A percentile compares a stretch with the other conserved stretches of the same genome.
phyloP scores from a whole-genome alignment of 495 filamentous ascomycete species.

The Penicillium robsamsonii region DNA sequence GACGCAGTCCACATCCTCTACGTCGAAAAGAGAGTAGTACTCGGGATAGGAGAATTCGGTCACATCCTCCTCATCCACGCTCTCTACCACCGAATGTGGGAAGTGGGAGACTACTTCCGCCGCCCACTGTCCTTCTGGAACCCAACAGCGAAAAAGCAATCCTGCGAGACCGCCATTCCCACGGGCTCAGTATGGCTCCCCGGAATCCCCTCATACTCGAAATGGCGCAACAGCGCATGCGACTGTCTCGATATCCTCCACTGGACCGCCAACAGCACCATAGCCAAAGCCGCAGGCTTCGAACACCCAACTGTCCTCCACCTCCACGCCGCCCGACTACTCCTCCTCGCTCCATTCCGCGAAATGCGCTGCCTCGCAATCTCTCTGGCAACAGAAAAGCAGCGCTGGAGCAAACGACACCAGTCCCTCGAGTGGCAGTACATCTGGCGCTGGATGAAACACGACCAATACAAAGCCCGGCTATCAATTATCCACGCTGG shows the following conservation, averaged over 20 bases:
- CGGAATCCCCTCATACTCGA: constrained; percentile 47
- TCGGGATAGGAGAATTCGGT: constrained; percentile 46
- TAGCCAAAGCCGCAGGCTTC: constrained; percentile 44
- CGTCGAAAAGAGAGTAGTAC: constrained; percentile 48
- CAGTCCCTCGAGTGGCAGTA: constrained; percentile 42
- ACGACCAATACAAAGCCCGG: constrained; percentile 55
- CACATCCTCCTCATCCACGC: constrained; percentile 50
- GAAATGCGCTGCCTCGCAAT: constrained; percentile 40
- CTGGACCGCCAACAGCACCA: constrained; percentile 50
- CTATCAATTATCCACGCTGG: constrained; percentile 56
- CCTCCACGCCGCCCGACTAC: constrained; percentile 49
- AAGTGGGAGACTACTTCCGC: constrained; percentile 48
- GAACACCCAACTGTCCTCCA: constrained; percentile 53
- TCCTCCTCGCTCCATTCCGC: constrained; percentile 39
- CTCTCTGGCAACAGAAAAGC: constrained; percentile 30
- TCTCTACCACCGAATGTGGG: constrained; percentile 51
- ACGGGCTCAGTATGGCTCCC: constrained; percentile 50
- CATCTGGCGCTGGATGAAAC: constrained; percentile 48
- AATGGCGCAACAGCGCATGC: constrained; percentile 56
- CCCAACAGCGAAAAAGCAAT: constrained; percentile 47
- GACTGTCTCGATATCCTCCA: constrained; percentile 56
- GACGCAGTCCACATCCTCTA: constrained; percentile 46
- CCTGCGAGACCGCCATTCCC: constrained; percentile 36
- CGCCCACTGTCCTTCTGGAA: constrained; percentile 49
- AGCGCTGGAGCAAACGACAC: constrained; percentile 33